Evolutionary conservation across 129 eudicot species (phyloP).

Genomic region (Arctium lappa): DNA sequence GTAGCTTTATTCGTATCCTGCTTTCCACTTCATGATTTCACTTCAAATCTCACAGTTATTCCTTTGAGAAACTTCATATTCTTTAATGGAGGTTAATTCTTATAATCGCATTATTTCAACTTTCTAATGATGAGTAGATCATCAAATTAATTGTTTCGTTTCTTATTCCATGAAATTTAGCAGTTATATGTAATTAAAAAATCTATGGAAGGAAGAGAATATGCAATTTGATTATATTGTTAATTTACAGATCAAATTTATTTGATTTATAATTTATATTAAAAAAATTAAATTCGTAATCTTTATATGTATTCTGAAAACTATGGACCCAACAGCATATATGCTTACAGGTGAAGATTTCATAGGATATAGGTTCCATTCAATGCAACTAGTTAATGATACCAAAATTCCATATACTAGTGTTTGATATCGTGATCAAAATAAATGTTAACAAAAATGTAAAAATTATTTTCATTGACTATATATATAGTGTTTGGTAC

Average conservation of each 20-base stretch:
- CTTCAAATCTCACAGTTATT: constrained; percentile 5
- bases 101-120: background rate
- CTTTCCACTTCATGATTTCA: constrained; percentile 18
- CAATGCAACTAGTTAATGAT: background rate
- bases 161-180: background rate
- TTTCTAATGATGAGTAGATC: background rate
- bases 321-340: background rate
- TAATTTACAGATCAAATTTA: background rate
- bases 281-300: background rate
- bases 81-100: constrained; percentile 3
- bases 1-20: constrained; percentile 2
- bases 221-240: background rate
- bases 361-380: background rate
- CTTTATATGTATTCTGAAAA: background rate
- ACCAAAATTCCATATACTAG: background rate
- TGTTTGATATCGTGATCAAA: too few species aligned
- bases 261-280: background rate
- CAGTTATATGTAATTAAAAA: background rate
- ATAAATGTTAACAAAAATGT: too few species aligned
- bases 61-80: constrained; percentile 13
- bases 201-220: background rate
- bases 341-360: background rate
- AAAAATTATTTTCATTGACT: too few species aligned
- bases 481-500: too few species aligned
- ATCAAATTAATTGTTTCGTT: background rate